A percentile compares a stretch with the other conserved stretches of the same genome.
phyloP scores from a whole-genome alignment of 495 filamentous ascomycete genomes.

The Echria macrotheca region DNA sequence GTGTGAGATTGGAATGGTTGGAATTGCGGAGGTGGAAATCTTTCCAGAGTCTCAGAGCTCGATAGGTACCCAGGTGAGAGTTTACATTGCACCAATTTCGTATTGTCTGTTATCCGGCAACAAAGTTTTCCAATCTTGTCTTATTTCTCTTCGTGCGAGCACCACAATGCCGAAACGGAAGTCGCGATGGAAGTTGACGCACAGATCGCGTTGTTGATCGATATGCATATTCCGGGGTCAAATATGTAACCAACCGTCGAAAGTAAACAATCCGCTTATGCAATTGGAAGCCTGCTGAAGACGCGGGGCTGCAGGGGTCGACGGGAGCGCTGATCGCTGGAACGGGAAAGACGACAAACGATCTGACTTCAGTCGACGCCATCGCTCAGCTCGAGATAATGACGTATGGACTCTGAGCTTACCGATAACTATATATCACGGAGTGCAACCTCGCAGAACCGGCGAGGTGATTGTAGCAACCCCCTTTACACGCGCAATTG shows the following conservation, averaged over 20 bases:
- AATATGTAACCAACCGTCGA: not conserved
- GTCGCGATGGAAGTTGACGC: not conserved
- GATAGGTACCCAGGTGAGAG: no score
- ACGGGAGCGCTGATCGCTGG: not conserved
- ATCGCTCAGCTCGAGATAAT: not conserved
- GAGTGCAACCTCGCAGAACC: no score
- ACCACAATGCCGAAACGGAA: no score
- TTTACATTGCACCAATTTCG: no score
- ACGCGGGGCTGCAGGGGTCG: not conserved
- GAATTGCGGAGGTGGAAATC: no score
- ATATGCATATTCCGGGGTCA: not conserved
- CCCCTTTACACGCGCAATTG: slow-evolving; percentile 1
- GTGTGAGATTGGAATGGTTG: no score
- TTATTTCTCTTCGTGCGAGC: no score
- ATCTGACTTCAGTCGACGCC: slow-evolving; percentile 4
- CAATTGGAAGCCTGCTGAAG: not conserved
- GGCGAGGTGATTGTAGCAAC: no score
- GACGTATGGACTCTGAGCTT: not conserved
- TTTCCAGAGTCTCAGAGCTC: no score
- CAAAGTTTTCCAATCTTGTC: not conserved
- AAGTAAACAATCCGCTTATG: not conserved
- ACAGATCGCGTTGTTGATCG: slow-evolving; percentile 3
- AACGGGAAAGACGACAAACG: not conserved
- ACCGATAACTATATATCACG: not conserved
- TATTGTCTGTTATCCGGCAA: no score